A percentile compares a stretch with the other conserved stretches of the same genome.
Evolutionary conservation across 192 early-diverging fungal species (phyloP).

Genomic region (Backusella morwellensis): DNA sequence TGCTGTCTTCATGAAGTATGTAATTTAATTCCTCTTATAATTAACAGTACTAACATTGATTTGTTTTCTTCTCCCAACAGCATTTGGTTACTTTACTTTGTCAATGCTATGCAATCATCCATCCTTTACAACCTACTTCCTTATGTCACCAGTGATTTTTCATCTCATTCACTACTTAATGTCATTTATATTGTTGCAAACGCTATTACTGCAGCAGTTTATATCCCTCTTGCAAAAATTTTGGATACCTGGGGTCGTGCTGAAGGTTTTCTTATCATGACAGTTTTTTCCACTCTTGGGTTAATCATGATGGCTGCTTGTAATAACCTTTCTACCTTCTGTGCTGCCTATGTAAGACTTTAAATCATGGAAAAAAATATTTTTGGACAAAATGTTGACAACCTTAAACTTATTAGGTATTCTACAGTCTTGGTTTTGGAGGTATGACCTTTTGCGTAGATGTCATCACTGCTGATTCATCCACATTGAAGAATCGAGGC

Average conservation of each 20-base stretch:
- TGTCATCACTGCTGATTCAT: neutral
- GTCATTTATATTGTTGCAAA: conserved; percentile 7
- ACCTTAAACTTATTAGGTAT: neutral
- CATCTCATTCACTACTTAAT: conserved; percentile 4
- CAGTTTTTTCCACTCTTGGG: neutral
- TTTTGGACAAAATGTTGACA: neutral
- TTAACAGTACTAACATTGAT: neutral
- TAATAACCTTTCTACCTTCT: conserved; percentile 3
- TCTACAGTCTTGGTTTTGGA: neutral
- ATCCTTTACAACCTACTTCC: conserved; percentile 1
- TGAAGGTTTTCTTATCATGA: conserved; percentile 12
- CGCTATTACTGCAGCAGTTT: conserved; percentile 4
- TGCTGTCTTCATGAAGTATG: neutral
- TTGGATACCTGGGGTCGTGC: conserved; percentile 8
- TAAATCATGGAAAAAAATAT: neutral
- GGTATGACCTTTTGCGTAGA: neutral
- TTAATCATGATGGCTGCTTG: conserved; percentile 4
- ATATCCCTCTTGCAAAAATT: conserved; percentile 3
- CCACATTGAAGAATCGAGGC: neutral
- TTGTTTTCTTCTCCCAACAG: neutral
- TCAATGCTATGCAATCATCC: conserved; percentile 10
- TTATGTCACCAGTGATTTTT: conserved; percentile 11
- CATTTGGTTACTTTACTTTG: neutral
- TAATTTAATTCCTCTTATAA: neutral
- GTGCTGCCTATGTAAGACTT: conserved; percentile 9